Conservation (phyloP, 768 basidiomycete genomes). For the Cantharellus anzutake region DNA sequence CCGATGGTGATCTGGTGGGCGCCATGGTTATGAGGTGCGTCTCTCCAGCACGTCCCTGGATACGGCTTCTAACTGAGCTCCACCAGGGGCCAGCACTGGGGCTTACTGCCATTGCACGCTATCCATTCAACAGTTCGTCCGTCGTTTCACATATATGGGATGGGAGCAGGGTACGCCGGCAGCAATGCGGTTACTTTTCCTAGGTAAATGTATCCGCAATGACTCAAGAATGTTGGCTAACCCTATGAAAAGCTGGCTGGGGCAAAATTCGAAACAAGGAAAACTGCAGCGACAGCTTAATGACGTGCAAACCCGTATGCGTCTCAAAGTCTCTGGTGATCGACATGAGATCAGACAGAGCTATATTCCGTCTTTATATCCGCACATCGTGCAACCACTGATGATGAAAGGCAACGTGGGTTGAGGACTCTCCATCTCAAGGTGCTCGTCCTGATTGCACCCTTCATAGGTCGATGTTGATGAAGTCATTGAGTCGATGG, state of each 20-base stretch:
- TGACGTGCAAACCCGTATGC: conserved; percentile 91
- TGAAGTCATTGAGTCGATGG: conserved; percentile 74
- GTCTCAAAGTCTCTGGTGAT: conserved; percentile 81
- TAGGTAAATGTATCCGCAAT: conserved; percentile 32
- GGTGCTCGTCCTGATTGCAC: neutral
- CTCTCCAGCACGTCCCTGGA: neutral
- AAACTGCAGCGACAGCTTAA: conserved; percentile 65
- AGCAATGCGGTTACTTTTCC: conserved; percentile 55
- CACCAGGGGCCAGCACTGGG: conserved; percentile 78
- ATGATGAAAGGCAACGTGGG: conserved; percentile 54
- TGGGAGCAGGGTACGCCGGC: conserved; percentile 43
- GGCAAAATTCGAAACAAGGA: conserved; percentile 85
- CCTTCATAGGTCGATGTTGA: conserved; percentile 47
- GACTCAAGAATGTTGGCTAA: neutral
- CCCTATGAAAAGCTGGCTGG: conserved; percentile 56
- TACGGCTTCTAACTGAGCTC: neutral
- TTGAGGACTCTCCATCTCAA: conserved; percentile 10
- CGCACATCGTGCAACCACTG: conserved; percentile 62
- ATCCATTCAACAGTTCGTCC: conserved; percentile 80
- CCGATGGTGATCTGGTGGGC: conserved; percentile 89
- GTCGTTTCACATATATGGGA: conserved; percentile 66
- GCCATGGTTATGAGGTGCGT: conserved; percentile 75
- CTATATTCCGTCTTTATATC: conserved; percentile 79
- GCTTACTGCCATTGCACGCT: conserved; percentile 84
- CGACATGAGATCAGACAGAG: conserved; percentile 76